Conservation (phyloP, 305 asterid species). For the Euphrasia arctica region DNA sequence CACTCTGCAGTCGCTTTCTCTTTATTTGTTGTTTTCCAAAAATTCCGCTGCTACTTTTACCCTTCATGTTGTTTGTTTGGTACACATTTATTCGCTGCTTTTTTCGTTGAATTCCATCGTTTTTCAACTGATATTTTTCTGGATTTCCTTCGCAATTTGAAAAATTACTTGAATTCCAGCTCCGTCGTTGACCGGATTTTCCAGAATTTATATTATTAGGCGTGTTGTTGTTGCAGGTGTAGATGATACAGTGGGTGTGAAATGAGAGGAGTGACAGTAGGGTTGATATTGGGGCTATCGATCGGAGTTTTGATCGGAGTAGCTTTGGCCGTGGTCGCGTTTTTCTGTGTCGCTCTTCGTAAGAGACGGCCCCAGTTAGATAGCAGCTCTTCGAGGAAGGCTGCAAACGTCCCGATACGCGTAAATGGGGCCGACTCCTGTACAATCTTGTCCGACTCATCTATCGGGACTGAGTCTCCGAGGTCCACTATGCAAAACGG, state of each 20-base stretch:
- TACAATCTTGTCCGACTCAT: constrained; percentile 65
- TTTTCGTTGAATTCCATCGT: not conserved
- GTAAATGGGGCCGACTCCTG: constrained; percentile 56
- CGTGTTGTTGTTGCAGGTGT: constrained; percentile 28
- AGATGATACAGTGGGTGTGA: constrained; percentile 32
- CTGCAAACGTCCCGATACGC: constrained; percentile 70
- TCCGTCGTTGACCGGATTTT: not conserved
- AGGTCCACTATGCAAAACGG: constrained; percentile 45
- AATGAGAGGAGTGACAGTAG: constrained; percentile 66
- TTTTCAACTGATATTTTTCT: not conserved
- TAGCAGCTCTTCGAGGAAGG: constrained; percentile 81
- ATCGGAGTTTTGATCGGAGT: constrained; percentile 91
- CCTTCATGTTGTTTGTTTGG: not conserved
- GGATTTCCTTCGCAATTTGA: not conserved
- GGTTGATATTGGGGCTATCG: constrained; percentile 75
- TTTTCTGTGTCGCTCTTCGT: constrained; percentile 61
- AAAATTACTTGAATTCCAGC: constrained; percentile 1
- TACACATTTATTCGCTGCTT: not conserved
- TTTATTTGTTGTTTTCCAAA: not conserved
- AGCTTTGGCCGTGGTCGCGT: constrained; percentile 60
- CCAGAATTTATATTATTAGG: constrained; percentile 31
- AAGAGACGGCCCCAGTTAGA: constrained; percentile 60
- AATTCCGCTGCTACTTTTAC: constrained; percentile 7
- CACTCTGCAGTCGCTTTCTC: not conserved
- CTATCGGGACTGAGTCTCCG: constrained; percentile 76